phyloP scores from a whole-genome alignment of 2,329 filamentous ascomycete species.

The Microcyclospora tardicrescens region DNA sequence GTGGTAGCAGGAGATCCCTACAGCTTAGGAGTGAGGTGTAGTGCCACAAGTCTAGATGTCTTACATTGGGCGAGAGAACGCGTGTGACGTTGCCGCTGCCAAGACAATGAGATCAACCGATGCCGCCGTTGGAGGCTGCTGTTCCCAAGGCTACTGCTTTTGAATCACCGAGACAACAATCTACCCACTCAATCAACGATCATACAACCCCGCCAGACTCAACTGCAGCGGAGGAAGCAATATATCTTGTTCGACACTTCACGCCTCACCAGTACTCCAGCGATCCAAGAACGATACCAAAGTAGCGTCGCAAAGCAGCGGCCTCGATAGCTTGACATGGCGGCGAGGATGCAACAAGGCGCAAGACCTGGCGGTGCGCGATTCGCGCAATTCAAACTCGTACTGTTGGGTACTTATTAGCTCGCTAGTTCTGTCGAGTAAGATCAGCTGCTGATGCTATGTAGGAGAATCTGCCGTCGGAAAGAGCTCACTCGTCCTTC shows the following conservation, averaged over 20 bases:
- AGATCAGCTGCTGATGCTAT: conserved; percentile 24
- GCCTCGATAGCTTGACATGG: conserved; percentile 44
- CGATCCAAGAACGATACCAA: no score
- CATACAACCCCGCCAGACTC: no score
- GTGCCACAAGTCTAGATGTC: no score
- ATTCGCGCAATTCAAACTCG: conserved; percentile 98
- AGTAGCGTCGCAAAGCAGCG: no score
- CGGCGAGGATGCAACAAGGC: conserved; percentile 67
- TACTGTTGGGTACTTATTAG: conserved; percentile 67
- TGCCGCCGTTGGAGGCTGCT: neutral
- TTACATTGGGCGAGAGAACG: conserved; percentile 1
- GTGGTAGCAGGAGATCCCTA: no score
- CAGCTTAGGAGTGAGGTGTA: no score
- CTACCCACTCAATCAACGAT: no score
- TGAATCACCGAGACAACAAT: no score
- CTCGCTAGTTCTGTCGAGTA: neutral
- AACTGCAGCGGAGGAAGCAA: no score
- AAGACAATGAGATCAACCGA: neutral
- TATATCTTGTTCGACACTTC: no score
- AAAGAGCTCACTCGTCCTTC: conserved; percentile 97
- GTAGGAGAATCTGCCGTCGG: conserved; percentile 94
- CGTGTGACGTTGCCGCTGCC: conserved; percentile 1
- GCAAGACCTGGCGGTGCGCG: conserved; percentile 52
- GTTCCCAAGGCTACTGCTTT: no score
- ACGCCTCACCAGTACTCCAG: no score